A percentile compares a stretch with the other conserved stretches of the same genome.
phyloP scores from a whole-genome alignment of 345 rosid genomes.

The Acer saccharum region DNA sequence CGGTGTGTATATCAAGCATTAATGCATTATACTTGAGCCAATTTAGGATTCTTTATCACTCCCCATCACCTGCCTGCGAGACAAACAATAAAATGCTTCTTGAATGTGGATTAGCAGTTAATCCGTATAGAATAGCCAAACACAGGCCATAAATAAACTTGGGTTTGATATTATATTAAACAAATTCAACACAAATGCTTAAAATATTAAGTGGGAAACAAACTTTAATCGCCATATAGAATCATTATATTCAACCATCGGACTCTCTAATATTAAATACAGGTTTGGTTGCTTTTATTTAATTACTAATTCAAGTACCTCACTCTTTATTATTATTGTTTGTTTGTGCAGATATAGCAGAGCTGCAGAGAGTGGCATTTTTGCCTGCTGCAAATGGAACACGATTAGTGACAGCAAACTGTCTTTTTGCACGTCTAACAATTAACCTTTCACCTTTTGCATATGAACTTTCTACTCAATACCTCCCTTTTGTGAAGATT shows the following conservation, averaged over 20 bases:
- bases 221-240: neutral
- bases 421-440: constrained; percentile 76
- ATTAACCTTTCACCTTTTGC: constrained; percentile 91
- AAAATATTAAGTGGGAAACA: neutral
- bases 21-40: neutral
- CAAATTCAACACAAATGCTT: neutral
- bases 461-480: constrained; percentile 78
- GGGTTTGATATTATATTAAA: neutral
- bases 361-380: constrained; percentile 78
- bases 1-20: neutral
- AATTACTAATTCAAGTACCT: constrained; percentile 6
- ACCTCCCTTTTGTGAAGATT: constrained; percentile 76
- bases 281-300: neutral
- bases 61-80: neutral
- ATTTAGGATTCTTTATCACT: neutral
- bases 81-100: constrained; percentile 5
- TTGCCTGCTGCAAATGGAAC: constrained; percentile 95
- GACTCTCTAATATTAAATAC: constrained; percentile 3
- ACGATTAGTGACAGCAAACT: constrained; percentile 71
- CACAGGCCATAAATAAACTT: neutral
- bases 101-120: neutral
- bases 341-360: constrained; percentile 55
- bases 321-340: constrained; percentile 14
- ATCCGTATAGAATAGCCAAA: neutral
- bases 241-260: neutral